Base-by-base conservation (phyloP, 768 basidiomycete species). In the Leucogyrophana mollusca region DNA sequence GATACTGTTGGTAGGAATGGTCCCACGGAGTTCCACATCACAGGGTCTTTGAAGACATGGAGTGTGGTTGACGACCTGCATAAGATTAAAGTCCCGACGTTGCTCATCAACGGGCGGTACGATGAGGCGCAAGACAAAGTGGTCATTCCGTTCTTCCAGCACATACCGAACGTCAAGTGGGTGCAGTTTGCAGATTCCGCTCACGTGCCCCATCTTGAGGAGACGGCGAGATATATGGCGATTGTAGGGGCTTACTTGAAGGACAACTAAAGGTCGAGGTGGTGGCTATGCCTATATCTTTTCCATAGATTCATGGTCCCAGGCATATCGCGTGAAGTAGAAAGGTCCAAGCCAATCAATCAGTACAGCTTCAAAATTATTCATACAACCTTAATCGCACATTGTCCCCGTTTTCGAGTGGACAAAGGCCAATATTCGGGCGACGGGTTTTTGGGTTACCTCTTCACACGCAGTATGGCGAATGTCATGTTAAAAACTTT, bases 191-290 rank as follows among this genome's bases (percentile, higher is more conserved):
- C 68, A 30, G 58, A 73, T 3, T 72, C 73, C 3, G 72, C 72
- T 40, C 77, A 79, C 52, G 60, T 61, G n/a, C 67, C 75, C 11
- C 65, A 68, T 21, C 66, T 60, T 42, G 77, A 78, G 57, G 74
- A 77, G 56, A 53, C 59, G 21, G 68, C 69, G 35, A 53, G 56
- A 46, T 76, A 67, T 53, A 65, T 76, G 63, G 33, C 65, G 33
- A 40, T 72, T 1, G 58, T 73, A 3, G 56, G 47, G 14, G 56
- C 63, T 6, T 76, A 73, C 39, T 50, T 73, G 49, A 38, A n/a
- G 37, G 37, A 20, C 4, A 23, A 39, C 20, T 35, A 18, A 35
- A 35, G n/a, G n/a, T n/a, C n/a, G n/a, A n/a, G n/a, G n/a, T n/a
- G n/a, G n/a, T n/a, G n/a, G n/a, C n/a, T n/a, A n/a, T n/a, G n/a